Evolutionary conservation across 768 basidiomycete species (phyloP).

Genomic region (Scleroderma citrinum): DNA sequence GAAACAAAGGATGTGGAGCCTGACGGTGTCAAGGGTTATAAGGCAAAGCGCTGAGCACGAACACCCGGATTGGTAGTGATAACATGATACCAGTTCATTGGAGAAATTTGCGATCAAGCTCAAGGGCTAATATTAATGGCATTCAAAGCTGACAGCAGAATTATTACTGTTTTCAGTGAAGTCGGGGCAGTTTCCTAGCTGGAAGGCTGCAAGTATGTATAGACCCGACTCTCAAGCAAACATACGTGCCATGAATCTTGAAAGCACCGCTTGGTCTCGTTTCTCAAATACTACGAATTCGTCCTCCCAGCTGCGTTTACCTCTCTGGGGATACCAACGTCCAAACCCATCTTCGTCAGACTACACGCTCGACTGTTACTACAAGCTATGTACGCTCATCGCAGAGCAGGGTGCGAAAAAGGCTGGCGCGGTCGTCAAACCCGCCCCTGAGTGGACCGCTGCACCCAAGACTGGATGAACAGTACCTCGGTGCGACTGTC

Average conservation of each 20-base stretch:
- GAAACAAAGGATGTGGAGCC: too few relatives aligned
- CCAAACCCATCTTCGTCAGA: slow-evolving; percentile 82
- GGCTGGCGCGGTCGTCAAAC: slow-evolving; percentile 95
- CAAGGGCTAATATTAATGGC: too few relatives aligned
- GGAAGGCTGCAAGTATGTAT: too few relatives aligned
- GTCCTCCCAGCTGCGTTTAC: slow-evolving; percentile 78
- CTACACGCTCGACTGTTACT: slow-evolving; percentile 95
- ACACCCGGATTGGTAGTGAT: too few relatives aligned
- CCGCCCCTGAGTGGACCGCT: slow-evolving; percentile 86
- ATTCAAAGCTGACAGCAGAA: too few relatives aligned
- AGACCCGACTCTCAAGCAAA: too few relatives aligned
- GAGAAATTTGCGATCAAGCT: too few relatives aligned
- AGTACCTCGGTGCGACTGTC: slow-evolving; percentile 94
- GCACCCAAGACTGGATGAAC: slow-evolving; percentile 95
- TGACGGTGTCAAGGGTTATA: too few relatives aligned
- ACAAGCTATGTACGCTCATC: slow-evolving; percentile 84
- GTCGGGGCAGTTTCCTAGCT: too few relatives aligned
- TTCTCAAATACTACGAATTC: slow-evolving; percentile 82
- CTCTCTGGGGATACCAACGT: slow-evolving; percentile 85
- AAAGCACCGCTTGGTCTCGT: slow-evolving; percentile 95
- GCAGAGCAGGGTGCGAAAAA: slow-evolving; percentile 97
- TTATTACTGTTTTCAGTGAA: too few relatives aligned
- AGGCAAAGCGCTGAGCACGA: too few relatives aligned
- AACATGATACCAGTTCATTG: too few relatives aligned
- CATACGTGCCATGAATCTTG: slow-evolving; percentile 36